These are phyloP conservation scores for Acanthamoeba castellanii DNA, from an alignment of 208 protist species.

Conservation along the genomic window DNA sequence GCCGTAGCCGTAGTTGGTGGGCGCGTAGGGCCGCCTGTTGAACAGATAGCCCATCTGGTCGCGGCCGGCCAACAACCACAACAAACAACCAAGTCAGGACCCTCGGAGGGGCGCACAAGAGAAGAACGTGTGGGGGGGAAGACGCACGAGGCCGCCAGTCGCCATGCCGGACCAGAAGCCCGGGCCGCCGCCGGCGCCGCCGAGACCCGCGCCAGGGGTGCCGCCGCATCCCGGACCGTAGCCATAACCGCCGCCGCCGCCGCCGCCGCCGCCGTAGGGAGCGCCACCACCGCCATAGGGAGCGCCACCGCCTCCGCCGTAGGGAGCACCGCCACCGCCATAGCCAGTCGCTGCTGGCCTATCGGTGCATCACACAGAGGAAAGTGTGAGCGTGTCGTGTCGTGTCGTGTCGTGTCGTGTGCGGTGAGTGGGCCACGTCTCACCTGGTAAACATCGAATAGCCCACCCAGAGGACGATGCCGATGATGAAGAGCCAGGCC, in stretches of 20 bases:
- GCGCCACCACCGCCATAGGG: not conserved
- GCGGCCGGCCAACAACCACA: not conserved
- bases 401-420: too few relatives aligned
- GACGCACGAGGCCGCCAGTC: not conserved
- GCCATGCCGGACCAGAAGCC: constrained; percentile 63
- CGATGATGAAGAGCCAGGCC: not conserved
- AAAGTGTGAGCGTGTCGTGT: not conserved
- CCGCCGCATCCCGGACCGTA: constrained; percentile 13
- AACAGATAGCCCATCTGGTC: not conserved
- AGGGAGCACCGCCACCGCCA: not conserved
- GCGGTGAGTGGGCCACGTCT: too few relatives aligned
- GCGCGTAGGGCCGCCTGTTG: not conserved
- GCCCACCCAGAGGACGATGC: not conserved
- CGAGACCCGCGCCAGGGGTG: not conserved
- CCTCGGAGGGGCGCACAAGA: not conserved
- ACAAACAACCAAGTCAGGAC: not conserved
- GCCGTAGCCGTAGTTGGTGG: not conserved
- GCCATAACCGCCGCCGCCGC: not conserved
- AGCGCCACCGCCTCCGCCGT: not conserved
- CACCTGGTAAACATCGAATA: not conserved
- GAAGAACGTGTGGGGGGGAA: not conserved
- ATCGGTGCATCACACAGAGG: not conserved
- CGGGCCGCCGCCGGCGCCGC: not conserved
- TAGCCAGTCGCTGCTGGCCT: not conserved
- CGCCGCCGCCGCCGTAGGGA: not conserved